Percentiles rank a stretch among this genome's conserved stretches.
Evolutionary conservation across 177 flowering plant species (phyloP).

Genomic region (Tripterygium wilfordii): DNA sequence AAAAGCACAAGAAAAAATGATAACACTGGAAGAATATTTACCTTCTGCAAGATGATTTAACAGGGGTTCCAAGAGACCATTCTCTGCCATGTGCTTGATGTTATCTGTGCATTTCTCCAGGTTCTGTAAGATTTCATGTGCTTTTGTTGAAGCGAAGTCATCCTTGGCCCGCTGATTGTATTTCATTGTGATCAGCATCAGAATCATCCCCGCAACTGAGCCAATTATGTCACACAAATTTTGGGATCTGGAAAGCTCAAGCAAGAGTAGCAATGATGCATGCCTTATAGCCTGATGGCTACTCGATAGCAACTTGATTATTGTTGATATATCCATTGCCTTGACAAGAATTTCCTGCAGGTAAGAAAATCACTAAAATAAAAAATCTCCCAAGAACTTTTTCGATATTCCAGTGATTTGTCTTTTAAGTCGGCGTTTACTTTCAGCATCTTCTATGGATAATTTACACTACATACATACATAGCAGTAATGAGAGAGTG

Average conservation of each 20-base stretch:
- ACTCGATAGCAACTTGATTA: slow-evolving; percentile 50
- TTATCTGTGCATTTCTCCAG: slow-evolving; percentile 52
- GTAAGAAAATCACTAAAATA: background rate
- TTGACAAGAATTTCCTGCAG: slow-evolving; percentile 49
- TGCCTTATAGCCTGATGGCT: slow-evolving; percentile 36
- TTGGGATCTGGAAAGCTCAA: slow-evolving; percentile 53
- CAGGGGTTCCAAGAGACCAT: slow-evolving; percentile 70
- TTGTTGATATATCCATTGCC: slow-evolving; percentile 27
- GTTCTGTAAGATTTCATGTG: slow-evolving; percentile 46
- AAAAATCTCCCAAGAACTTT: no score
- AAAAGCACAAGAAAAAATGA: no score
- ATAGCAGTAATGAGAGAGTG: no score
- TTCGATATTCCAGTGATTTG: no score
- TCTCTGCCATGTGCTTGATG: slow-evolving; percentile 76
- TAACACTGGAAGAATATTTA: slow-evolving; percentile 19
- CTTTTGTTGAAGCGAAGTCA: slow-evolving; percentile 45
- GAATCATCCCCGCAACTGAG: slow-evolving; percentile 50
- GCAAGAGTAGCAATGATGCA: slow-evolving; percentile 42
- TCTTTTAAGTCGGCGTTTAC: no score
- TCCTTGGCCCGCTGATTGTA: slow-evolving; percentile 39
- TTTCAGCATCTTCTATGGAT: no score
- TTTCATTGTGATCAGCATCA: slow-evolving; percentile 53
- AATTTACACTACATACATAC: no score
- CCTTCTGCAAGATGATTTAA: slow-evolving; percentile 62
- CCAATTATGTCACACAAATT: slow-evolving; percentile 46